These are phyloP conservation scores for Saccharomyces kudriavzevii DNA, from an alignment of 805 yeast species.

Conservation along the genomic window DNA sequence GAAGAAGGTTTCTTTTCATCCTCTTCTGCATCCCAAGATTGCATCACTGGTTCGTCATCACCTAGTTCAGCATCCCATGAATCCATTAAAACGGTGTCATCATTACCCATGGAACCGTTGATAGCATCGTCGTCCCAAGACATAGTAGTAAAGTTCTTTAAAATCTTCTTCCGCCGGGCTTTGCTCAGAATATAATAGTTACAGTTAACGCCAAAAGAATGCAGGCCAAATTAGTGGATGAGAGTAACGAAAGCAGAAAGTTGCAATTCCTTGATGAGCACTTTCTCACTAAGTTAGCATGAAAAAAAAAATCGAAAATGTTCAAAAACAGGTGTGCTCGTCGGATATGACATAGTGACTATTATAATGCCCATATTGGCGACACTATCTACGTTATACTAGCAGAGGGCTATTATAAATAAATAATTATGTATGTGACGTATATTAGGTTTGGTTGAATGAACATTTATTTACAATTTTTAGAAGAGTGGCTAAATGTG, in stretches of 20 bases:
- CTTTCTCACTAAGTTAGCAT: background rate
- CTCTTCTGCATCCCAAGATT: conserved; percentile 87
- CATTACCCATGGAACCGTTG: conserved; percentile 51
- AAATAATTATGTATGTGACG: background rate
- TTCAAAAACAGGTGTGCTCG: background rate
- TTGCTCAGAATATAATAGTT: background rate
- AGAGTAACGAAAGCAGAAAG: background rate
- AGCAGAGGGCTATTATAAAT: background rate
- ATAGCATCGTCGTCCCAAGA: conserved; percentile 82
- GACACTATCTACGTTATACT: background rate
- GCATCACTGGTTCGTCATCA: conserved; percentile 69
- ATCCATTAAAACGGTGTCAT: conserved; percentile 44
- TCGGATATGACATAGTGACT: background rate
- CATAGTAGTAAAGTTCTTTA: conserved; percentile 13
- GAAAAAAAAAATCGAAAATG: background rate
- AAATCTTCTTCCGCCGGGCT: background rate
- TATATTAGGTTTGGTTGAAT: background rate
- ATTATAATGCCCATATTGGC: background rate
- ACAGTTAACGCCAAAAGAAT: background rate
- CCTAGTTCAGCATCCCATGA: conserved; percentile 76
- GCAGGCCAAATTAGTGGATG: background rate
- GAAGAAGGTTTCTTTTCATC: conserved; percentile 34
- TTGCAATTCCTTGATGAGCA: background rate
- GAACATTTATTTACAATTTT: background rate
- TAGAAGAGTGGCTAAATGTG: background rate